These are phyloP conservation scores for Phytophthora citricola DNA, from an alignment of 352 stramenopile genomes.

Conservation along the genomic window DNA sequence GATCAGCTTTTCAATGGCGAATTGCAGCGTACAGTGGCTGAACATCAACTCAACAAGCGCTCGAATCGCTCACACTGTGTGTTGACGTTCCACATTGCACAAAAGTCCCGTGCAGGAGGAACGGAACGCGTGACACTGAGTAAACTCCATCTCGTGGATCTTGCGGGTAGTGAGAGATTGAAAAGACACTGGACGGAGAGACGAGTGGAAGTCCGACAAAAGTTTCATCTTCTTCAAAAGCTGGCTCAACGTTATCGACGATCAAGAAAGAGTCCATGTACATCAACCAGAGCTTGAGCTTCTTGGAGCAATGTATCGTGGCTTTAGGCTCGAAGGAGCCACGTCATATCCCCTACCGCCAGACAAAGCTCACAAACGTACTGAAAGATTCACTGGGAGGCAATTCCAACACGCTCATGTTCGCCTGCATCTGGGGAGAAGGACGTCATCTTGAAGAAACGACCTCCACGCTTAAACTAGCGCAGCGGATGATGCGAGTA, in stretches of 20 bases:
- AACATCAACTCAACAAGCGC: slow-evolving; percentile 94
- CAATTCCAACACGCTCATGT: slow-evolving; percentile 96
- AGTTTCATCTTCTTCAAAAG: slow-evolving; percentile 13
- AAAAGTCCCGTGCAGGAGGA: slow-evolving; percentile 78
- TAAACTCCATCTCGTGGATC: slow-evolving; percentile 95
- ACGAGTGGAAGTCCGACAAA: slow-evolving; percentile 23
- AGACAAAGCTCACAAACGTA: slow-evolving; percentile 96
- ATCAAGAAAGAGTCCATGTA: slow-evolving; percentile 98
- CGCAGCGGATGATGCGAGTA: slow-evolving; percentile 94
- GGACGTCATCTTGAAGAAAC: slow-evolving; percentile 93
- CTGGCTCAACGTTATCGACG: slow-evolving; percentile 49
- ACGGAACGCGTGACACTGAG: slow-evolving; percentile 85
- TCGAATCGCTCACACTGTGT: slow-evolving; percentile 95
- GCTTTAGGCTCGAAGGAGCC: slow-evolving; percentile 77
- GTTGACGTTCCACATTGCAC: slow-evolving; percentile 92
- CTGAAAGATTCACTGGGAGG: slow-evolving; percentile 95
- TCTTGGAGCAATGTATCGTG: slow-evolving; percentile 96
- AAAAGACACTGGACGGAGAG: slow-evolving; percentile 92
- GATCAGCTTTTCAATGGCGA: slow-evolving; percentile 94
- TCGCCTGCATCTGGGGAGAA: slow-evolving; percentile 95
- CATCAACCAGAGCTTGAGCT: slow-evolving; percentile 97
- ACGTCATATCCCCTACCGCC: slow-evolving; percentile 92
- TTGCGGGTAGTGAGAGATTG: slow-evolving; percentile 94
- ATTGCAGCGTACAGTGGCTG: slow-evolving; percentile 92
- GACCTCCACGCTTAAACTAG: slow-evolving; percentile 93